Evolutionary conservation across 2,329 filamentous ascomycete genomes (phyloP).

Genomic region (Ceratocystis cacaofunesta): DNA sequence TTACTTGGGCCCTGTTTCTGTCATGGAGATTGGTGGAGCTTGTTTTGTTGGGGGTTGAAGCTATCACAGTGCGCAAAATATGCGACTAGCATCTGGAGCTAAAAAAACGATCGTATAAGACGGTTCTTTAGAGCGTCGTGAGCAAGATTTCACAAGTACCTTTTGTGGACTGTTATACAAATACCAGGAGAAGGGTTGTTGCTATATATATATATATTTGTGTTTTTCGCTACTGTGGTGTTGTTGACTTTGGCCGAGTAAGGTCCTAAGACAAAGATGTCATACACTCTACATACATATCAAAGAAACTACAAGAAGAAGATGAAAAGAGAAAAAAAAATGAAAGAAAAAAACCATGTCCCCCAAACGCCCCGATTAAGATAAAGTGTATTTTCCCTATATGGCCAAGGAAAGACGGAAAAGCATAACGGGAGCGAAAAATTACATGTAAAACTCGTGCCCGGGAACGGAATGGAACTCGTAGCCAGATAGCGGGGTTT

Average conservation of each 20-base stretch:
- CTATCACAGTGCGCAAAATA: slow-evolving; percentile 4
- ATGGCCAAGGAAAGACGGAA: neutral
- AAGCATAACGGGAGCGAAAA: neutral
- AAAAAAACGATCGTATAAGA: neutral
- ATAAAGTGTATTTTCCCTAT: neutral
- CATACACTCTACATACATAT: neutral
- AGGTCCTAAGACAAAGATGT: neutral
- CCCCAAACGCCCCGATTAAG: neutral
- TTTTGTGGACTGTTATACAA: too few relatives aligned
- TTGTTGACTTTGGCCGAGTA: neutral
- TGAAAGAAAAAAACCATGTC: neutral
- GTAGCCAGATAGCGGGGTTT: neutral
- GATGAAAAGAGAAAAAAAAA: neutral
- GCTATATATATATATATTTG: neutral
- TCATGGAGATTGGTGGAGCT: slow-evolving; percentile 1
- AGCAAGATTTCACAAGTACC: neutral
- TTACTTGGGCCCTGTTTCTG: neutral
- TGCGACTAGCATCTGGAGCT: neutral
- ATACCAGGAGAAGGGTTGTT: neutral
- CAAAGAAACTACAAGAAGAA: neutral
- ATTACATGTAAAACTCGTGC: neutral
- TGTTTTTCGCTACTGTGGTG: neutral
- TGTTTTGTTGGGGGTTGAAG: neutral
- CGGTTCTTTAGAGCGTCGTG: neutral
- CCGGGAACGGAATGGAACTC: neutral